Evolutionary conservation across 2,329 filamentous ascomycete species (phyloP).

Genomic region (Chrysoporthe austroafricana): DNA sequence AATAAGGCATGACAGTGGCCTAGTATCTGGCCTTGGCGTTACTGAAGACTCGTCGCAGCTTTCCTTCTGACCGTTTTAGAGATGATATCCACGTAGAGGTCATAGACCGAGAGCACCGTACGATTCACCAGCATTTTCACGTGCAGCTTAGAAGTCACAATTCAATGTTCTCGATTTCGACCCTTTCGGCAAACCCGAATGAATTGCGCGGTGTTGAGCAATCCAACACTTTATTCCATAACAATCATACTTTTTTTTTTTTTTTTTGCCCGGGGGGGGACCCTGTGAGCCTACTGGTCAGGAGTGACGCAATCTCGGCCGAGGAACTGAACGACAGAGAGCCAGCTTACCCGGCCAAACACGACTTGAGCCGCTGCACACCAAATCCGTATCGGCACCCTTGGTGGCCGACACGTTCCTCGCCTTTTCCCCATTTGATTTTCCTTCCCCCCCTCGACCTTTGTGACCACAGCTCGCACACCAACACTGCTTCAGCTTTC

Average conservation of each 20-base stretch:
- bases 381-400: conserved; percentile 16
- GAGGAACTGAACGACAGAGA: background rate
- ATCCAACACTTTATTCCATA: background rate
- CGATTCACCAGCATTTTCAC: conserved; percentile 1
- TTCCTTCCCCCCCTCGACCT: conserved; percentile 15
- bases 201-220: background rate
- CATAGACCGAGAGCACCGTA: background rate
- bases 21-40: conserved; percentile 5
- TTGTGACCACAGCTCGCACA: conserved; percentile 11
- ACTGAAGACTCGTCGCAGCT: background rate
- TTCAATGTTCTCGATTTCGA: background rate
- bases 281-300: background rate
- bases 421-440: conserved; percentile 14
- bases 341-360: background rate
- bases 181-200: background rate
- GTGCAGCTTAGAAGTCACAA: conserved; percentile 3
- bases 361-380: background rate
- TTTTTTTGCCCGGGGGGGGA: background rate
- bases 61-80: conserved; percentile 13
- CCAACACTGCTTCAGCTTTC: conserved; percentile 12
- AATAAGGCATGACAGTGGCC: background rate
- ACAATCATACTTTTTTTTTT: background rate
- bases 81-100: conserved; percentile 17
- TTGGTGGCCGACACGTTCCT: conserved; percentile 25
- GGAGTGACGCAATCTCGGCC: conserved; percentile 11